Conservation (phyloP, 2,329 filamentous ascomycete species). For the Ceratocystis papillata region DNA sequence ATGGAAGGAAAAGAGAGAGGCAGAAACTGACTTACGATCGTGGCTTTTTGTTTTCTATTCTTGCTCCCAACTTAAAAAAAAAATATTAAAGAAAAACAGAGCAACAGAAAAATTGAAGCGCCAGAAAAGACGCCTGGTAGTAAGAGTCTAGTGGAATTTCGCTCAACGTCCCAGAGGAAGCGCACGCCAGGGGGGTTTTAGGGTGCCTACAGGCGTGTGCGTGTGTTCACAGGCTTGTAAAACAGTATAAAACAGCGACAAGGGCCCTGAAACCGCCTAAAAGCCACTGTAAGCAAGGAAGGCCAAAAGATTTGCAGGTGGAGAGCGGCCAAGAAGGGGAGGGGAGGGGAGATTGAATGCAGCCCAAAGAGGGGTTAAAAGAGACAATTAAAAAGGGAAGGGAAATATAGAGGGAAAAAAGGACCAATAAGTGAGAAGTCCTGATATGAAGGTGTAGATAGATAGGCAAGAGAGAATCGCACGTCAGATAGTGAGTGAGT, state of each 20-base stretch:
- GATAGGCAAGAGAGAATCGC: no score
- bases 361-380: slow-evolving; percentile 17
- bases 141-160: neutral
- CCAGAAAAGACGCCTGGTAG: neutral
- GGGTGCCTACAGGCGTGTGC: no score
- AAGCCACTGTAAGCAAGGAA: neutral
- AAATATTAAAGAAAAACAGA: neutral
- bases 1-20: neutral
- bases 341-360: neutral
- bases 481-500: no score
- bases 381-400: slow-evolving; percentile 1
- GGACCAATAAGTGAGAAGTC: no score
- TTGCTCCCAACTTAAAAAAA: neutral
- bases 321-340: neutral
- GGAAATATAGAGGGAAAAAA: neutral
- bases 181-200: no score
- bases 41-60: slow-evolving; percentile 2
- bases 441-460: no score
- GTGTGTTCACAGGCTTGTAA: no score
- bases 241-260: slow-evolving; percentile 6
- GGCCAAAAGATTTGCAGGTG: neutral
- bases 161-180: no score
- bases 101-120: neutral
- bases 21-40: neutral
- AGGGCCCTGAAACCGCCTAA: slow-evolving; percentile 8